phyloP scores from a whole-genome alignment of 371 early-diverging fungal species.

The Mortierella sp. region DNA sequence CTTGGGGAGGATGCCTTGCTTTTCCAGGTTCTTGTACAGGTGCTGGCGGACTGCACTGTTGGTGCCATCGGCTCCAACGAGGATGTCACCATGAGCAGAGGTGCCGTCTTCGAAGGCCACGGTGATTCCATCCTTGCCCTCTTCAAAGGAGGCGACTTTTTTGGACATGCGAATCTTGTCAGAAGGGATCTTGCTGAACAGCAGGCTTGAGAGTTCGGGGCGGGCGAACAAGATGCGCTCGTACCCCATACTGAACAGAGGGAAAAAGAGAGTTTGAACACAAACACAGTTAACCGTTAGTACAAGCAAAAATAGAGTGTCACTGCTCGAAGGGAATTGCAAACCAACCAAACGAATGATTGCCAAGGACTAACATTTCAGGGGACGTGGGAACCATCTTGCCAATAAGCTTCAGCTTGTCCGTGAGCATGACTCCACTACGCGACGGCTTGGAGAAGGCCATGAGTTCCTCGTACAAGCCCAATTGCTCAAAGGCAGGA shows the following conservation, averaged over 20 bases:
- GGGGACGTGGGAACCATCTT: not conserved
- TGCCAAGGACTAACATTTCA: not conserved
- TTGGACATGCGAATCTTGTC: constrained; percentile 20
- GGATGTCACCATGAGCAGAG: constrained; percentile 22
- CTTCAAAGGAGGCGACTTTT: constrained; percentile 5
- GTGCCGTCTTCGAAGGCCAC: constrained; percentile 13
- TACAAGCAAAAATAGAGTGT: not conserved
- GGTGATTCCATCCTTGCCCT: constrained; percentile 14
- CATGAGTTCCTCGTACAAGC: constrained; percentile 11
- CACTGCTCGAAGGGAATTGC: not conserved
- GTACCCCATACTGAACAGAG: constrained; percentile 2
- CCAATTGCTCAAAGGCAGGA: constrained; percentile 16
- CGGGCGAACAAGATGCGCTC: constrained; percentile 10
- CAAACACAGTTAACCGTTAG: not conserved
- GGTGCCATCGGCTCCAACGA: constrained; percentile 16
- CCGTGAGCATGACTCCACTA: not conserved
- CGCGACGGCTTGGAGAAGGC: constrained; percentile 9
- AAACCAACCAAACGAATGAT: no score
- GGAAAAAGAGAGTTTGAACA: no score
- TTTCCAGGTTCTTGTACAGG: constrained; percentile 16
- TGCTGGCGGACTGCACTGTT: constrained; percentile 23
- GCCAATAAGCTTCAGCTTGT: constrained; percentile 8
- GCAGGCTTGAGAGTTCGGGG: constrained; percentile 14
- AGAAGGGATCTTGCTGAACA: constrained; percentile 13
- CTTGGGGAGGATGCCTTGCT: not conserved